These are phyloP conservation scores for Suillus paluster DNA, from an alignment of 768 basidiomycete genomes.

Conservation along the genomic window DNA sequence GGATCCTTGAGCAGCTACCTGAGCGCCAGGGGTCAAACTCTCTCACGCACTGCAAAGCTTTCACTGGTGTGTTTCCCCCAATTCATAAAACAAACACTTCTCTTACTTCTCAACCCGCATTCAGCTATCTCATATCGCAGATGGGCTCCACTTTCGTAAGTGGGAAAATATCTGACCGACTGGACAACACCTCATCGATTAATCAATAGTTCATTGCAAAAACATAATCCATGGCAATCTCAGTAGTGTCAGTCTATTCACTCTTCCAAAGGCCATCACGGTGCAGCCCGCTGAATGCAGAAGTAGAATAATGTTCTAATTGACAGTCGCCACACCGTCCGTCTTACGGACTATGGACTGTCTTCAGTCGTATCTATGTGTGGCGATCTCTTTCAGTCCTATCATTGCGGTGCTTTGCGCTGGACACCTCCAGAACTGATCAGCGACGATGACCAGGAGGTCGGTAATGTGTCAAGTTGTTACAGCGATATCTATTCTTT, in stretches of 20 bases:
- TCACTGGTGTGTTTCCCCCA: constrained; percentile 19
- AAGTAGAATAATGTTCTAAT: constrained; percentile 32
- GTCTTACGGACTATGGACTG: constrained; percentile 48
- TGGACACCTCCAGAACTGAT: constrained; percentile 49
- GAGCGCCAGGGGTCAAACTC: constrained; percentile 3
- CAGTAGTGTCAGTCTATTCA: constrained; percentile 13
- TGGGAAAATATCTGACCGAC: not conserved
- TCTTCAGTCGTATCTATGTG: constrained; percentile 36
- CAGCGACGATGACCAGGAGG: not conserved
- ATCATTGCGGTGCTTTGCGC: constrained; percentile 39
- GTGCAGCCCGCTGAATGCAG: not conserved
- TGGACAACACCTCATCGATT: not conserved
- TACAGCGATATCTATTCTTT: constrained; percentile 49
- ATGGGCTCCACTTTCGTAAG: constrained; percentile 16
- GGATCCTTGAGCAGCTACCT: constrained; percentile 21
- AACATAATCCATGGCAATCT: constrained; percentile 11
- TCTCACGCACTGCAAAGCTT: constrained; percentile 17
- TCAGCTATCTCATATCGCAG: constrained; percentile 6
- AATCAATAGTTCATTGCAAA: constrained; percentile 7
- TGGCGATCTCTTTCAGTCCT: not conserved
- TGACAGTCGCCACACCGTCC: constrained; percentile 40
- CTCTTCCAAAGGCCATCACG: not conserved
- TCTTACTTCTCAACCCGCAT: not conserved
- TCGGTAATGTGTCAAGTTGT: not conserved
- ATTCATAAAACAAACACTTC: not conserved